Evolutionary conservation across 1,284 basidiomycete genomes (phyloP), one percentile per base, ranked within the genome.

Genomic region (Chalciporus sp.): DNA sequence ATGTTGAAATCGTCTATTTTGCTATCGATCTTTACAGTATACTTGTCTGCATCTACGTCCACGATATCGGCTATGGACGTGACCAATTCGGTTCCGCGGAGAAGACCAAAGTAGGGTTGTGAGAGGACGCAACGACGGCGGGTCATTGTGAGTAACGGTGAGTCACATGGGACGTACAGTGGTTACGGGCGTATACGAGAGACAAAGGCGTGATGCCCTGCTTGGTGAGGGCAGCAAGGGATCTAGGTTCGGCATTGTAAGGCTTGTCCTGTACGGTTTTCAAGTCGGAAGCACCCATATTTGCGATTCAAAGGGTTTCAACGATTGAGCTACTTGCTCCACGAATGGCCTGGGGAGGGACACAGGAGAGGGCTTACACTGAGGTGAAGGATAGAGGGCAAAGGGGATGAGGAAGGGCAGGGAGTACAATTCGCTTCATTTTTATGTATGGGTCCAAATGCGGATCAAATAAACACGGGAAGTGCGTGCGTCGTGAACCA

Each of bases 121-220:
- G 42, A 31, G 41, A 27, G 3, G 27, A 17, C 28, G 33, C n/a
- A 12, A 26, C 6, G 39, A 19, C 17, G 19, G 14, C 47, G 42
- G 53, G 42, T 35, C 14, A 35, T 7, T 16, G 10, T 42, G 20
- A 51, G 37, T 31, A 39, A 31, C 17, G 19, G 41, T 35, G 41
- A 31, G 20, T 26, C 16, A 47, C 40, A 42, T 10, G 26, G 40
- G 27, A 66, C 68, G 29, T 42, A 71, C 66, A 71, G 19, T 68
- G 66, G 41, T 69, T 69, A 37, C 69, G 64, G 12, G 56, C 58
- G 28, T 71, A 68, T 35, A 57, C 55, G 26, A 71, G 49, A 44
- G 20, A 58, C 7, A 53, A 27, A 3, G 66, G 66, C 1, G 68
- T 68, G 40, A 71, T 60, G 10, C 51, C 40, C 19, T 68, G 54